phyloP scores from a whole-genome alignment of 495 filamentous ascomycete genomes.

The Daldinia decipiens region DNA sequence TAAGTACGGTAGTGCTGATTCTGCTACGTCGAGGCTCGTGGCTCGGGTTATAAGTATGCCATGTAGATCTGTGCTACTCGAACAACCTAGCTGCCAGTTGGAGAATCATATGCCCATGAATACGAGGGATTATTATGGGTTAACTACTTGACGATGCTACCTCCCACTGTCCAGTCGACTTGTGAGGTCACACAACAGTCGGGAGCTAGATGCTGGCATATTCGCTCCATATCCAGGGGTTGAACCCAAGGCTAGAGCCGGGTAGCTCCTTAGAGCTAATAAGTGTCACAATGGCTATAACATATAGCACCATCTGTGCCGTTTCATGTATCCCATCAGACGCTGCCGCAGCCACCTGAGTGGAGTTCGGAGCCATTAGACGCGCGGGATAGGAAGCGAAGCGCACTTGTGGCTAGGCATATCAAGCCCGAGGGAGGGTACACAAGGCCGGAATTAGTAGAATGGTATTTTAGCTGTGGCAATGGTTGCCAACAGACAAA shows the following conservation, averaged over 20 bases:
- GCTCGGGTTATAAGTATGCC: not conserved
- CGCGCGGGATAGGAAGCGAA: not conserved
- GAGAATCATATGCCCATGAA: not conserved
- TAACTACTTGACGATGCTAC: not conserved
- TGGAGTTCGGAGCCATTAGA: not conserved
- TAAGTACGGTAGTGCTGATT: no score
- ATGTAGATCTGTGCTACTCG: not conserved
- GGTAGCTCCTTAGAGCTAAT: not conserved
- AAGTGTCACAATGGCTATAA: not conserved
- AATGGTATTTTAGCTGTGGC: not conserved
- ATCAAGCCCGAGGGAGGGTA: not conserved
- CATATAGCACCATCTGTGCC: constrained; percentile 17
- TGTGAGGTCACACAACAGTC: not conserved
- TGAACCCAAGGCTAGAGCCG: not conserved
- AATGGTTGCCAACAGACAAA: not conserved
- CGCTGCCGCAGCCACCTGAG: not conserved
- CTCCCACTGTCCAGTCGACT: not conserved
- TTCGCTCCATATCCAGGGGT: not conserved
- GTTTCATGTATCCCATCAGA: constrained; percentile 14
- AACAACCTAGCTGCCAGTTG: not conserved
- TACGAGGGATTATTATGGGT: not conserved
- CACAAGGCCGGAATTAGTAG: not conserved
- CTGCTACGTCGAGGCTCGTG: not conserved
- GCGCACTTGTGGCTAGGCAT: not conserved
- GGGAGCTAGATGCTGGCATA: not conserved